These are phyloP conservation scores for Aspergillus ochraceoroseus DNA, from an alignment of 2,329 filamentous ascomycete genomes.

Conservation along the genomic window DNA sequence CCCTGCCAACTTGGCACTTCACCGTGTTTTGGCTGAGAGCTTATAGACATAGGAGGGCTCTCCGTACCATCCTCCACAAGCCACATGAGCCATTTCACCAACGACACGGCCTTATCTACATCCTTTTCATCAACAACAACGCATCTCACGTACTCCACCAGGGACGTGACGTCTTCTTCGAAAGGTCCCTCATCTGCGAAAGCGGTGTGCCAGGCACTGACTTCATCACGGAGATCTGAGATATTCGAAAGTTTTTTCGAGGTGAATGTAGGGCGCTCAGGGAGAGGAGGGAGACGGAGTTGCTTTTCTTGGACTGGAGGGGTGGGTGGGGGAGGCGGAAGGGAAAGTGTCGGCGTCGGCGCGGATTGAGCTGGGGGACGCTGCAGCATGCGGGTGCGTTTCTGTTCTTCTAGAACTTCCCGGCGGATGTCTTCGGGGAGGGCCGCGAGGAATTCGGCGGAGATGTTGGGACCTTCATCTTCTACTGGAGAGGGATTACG, in stretches of 20 bases:
- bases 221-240: constrained; percentile 65
- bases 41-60: too few species aligned
- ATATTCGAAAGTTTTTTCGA: constrained; percentile 52
- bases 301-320: constrained; percentile 23
- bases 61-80: constrained; percentile 34
- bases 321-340: constrained; percentile 15
- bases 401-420: constrained; percentile 74
- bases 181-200: constrained; percentile 74
- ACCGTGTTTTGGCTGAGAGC: too few species aligned
- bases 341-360: constrained; percentile 19
- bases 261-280: constrained; percentile 58
- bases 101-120: constrained; percentile 65
- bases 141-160: constrained; percentile 65
- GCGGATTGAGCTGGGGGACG: constrained; percentile 49
- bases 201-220: constrained; percentile 69
- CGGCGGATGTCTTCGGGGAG: constrained; percentile 73
- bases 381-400: constrained; percentile 56
- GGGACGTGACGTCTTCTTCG: constrained; percentile 66
- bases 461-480: constrained; percentile 43
- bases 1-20: constrained; percentile 21
- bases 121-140: constrained; percentile 74
- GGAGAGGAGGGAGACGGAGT: constrained; percentile 45
- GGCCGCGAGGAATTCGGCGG: constrained; percentile 71
- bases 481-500: constrained; percentile 28
- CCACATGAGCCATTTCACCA: constrained; percentile 61